Percentiles rank a stretch among this genome's conserved stretches.
Evolutionary conservation across 2,329 filamentous ascomycete species (phyloP).

Genomic region (Sclerotinia nivalis): DNA sequence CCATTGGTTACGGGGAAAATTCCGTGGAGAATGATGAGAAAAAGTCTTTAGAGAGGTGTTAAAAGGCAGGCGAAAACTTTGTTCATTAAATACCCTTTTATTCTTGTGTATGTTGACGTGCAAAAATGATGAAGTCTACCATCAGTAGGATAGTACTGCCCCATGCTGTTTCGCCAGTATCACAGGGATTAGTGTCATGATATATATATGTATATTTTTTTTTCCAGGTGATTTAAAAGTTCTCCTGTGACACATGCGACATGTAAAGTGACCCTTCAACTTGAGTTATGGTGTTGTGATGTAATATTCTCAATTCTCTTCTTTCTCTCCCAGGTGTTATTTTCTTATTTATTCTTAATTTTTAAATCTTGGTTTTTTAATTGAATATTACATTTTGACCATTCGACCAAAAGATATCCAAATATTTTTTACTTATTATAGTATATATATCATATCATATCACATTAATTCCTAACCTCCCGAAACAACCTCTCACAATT

Average conservation of each 20-base stretch:
- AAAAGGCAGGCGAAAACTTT: not conserved
- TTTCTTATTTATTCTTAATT: no score
- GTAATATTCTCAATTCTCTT: no score
- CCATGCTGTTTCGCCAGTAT: not conserved
- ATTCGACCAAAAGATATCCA: no score
- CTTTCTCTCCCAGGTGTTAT: no score
- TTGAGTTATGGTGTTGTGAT: not conserved
- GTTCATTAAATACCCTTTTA: not conserved
- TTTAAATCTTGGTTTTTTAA: no score
- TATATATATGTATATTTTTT: not conserved
- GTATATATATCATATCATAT: not conserved
- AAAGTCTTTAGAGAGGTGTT: not conserved
- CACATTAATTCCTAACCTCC: not conserved
- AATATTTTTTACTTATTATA: no score
- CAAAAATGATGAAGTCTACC: not conserved
- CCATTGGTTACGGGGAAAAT: not conserved
- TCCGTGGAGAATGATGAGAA: not conserved
- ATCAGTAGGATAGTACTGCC: conserved; percentile 9
- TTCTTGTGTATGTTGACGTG: conserved; percentile 10
- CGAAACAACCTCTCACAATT: not conserved
- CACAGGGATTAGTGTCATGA: not conserved
- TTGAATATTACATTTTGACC: no score
- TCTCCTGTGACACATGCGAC: not conserved
- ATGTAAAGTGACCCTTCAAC: not conserved
- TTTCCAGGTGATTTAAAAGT: not conserved